Base-by-base conservation (phyloP, 768 basidiomycete species). In the Imleria badia region DNA sequence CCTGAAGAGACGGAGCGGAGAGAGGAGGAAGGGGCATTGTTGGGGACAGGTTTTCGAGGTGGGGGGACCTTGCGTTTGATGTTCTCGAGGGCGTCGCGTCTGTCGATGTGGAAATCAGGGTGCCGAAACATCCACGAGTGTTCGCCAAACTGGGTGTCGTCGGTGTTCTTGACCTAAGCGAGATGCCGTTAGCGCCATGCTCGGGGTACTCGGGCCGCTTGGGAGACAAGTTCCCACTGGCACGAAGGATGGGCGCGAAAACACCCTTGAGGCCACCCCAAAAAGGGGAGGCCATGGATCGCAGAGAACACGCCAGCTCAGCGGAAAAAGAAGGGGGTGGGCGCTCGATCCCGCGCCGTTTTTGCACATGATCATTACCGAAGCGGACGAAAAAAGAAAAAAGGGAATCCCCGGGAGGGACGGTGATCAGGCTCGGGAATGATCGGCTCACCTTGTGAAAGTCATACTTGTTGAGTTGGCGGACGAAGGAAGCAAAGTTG, bases 391-490 rank as follows among this genome's bases (percentile, higher is more conserved):
- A 58, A 38, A 29, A 34, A 53, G 57, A 19, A 53, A 29, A n/a
- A 6, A 11, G n/a, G 22, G 29, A 47, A 39, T 40, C 47, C 48
- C 46, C 38, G 14, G 45, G 29, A 5, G 8, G 5, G 26, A 31
- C 15, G 39, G 20, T 35, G 33, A 42, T 50, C 31, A 35, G 14
- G 14, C 33, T 40, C 40, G 45, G 22, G 26, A 41, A 43, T 52
- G 45, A 54, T 62, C 45, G 35, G 59, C 73, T 66, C 34, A 80
- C 89, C 78, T 96, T 96, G 79, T 95, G 94, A 61, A 96, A 96
- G 73, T 95, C 94, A 68, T 96, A 96, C 71, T 95, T 96, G 79
- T 96, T 96, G 33, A 96, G 78, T 71, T 96, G 94, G 11, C 93
- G 82, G 6, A 96, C 94, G 66, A 96, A 96, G 50, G 81, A 84